These are phyloP conservation scores for Mycena metata DNA, from an alignment of 768 basidiomycete genomes.

Conservation along the genomic window DNA sequence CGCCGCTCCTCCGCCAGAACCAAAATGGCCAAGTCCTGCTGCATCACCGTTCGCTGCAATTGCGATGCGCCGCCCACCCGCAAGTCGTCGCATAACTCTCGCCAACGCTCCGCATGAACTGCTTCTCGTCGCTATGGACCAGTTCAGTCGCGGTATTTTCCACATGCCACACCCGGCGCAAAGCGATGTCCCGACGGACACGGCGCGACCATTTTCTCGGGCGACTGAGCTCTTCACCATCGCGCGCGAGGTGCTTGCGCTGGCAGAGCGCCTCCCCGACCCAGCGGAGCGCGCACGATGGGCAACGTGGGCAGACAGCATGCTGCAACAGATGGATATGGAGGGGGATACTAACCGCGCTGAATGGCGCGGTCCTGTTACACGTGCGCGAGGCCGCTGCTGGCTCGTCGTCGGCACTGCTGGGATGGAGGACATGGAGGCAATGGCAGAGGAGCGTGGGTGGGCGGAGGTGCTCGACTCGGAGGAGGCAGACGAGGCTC, in stretches of 20 bases:
- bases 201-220: slow-evolving; percentile 60
- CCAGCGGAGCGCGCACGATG: slow-evolving; percentile 64
- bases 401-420: slow-evolving; percentile 71
- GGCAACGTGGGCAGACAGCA: slow-evolving; percentile 72
- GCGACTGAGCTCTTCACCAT: slow-evolving; percentile 73
- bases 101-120: slow-evolving; percentile 62
- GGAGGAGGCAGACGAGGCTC: slow-evolving; percentile 68
- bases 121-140: slow-evolving; percentile 74
- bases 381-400: slow-evolving; percentile 64
- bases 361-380: slow-evolving; percentile 62
- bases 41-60: slow-evolving; percentile 68
- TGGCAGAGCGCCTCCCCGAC: slow-evolving; percentile 67
- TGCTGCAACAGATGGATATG: slow-evolving; percentile 76
- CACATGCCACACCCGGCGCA: slow-evolving; percentile 73
- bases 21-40: slow-evolving; percentile 58
- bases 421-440: slow-evolving; percentile 67
- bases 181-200: slow-evolving; percentile 27
- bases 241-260: slow-evolving; percentile 69
- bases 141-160: slow-evolving; percentile 77
- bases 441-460: slow-evolving; percentile 58
- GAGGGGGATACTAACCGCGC: slow-evolving; percentile 61
- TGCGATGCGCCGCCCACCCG: slow-evolving; percentile 61
- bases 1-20: slow-evolving; percentile 46
- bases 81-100: slow-evolving; percentile 63
- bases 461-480: slow-evolving; percentile 56